A percentile compares a stretch with the other conserved stretches of the same genome.
Evolutionary conservation across 805 yeast genomes (phyloP).

Genomic region (Candida namnaoensis): DNA sequence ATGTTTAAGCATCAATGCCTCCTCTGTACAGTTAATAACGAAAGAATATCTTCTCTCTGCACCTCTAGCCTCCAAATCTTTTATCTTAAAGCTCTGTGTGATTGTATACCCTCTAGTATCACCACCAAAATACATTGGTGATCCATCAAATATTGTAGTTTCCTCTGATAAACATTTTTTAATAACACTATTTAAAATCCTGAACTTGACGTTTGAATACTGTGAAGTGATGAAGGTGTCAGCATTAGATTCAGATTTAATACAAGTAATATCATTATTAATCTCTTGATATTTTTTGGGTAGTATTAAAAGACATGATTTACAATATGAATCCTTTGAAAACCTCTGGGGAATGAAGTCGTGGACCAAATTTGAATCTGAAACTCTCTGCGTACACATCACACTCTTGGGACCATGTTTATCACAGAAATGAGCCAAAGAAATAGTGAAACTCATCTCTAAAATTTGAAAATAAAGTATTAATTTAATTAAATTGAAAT

Average conservation of each 20-base stretch:
- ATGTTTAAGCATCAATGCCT: slow-evolving; percentile 37
- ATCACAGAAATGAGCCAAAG: slow-evolving; percentile 72
- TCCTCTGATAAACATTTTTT: slow-evolving; percentile 63
- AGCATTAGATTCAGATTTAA: slow-evolving; percentile 16
- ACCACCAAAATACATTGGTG: slow-evolving; percentile 61
- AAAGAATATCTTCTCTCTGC: slow-evolving; percentile 61
- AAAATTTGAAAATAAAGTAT: too few species aligned
- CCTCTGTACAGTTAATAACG: slow-evolving; percentile 49
- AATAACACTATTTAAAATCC: slow-evolving; percentile 48
- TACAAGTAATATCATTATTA: slow-evolving; percentile 15
- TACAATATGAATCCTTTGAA: slow-evolving; percentile 42
- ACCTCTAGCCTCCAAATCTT: slow-evolving; percentile 63
- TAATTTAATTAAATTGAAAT: too few species aligned
- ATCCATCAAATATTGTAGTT: slow-evolving; percentile 46
- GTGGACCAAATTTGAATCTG: slow-evolving; percentile 10
- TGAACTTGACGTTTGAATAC: slow-evolving; percentile 47
- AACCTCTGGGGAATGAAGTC: slow-evolving; percentile 27
- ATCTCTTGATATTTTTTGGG: slow-evolving; percentile 26
- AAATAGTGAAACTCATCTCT: slow-evolving; percentile 32
- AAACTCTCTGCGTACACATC: slow-evolving; percentile 46
- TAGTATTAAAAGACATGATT: slow-evolving; percentile 48
- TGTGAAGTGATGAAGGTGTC: slow-evolving; percentile 44
- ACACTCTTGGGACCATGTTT: slow-evolving; percentile 67
- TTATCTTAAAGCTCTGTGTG: slow-evolving; percentile 49
- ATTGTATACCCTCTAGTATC: slow-evolving; percentile 51